A percentile compares a stretch with the other conserved stretches of the same genome.
Evolutionary conservation across 495 filamentous ascomycete species (phyloP).

Genomic region (Hyaloscypha hepaticicola): DNA sequence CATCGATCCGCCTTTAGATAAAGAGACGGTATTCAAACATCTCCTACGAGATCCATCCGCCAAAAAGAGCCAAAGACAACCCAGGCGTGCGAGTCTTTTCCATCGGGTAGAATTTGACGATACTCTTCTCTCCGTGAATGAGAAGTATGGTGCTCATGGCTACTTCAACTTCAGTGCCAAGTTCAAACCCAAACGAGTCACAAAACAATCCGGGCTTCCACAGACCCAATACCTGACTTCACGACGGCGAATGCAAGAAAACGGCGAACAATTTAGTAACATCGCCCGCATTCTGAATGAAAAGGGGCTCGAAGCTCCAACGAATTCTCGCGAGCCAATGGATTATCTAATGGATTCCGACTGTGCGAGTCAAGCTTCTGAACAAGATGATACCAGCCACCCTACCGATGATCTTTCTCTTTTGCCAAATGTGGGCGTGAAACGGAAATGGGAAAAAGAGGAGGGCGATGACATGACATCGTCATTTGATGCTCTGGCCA

Average conservation of each 20-base stretch:
- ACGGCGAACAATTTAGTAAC: slow-evolving; percentile 1
- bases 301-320: neutral
- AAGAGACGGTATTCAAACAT: slow-evolving; percentile 51
- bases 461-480: slow-evolving; percentile 24
- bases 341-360: slow-evolving; percentile 44
- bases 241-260: slow-evolving; percentile 31
- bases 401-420: slow-evolving; percentile 38
- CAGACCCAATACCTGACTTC: slow-evolving; percentile 42
- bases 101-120: slow-evolving; percentile 51
- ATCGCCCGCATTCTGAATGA: slow-evolving; percentile 12
- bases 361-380: slow-evolving; percentile 45
- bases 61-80: neutral
- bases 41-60: slow-evolving; percentile 29
- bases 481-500: slow-evolving; percentile 27
- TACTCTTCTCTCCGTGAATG: slow-evolving; percentile 44
- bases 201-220: slow-evolving; percentile 27
- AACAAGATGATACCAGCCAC: slow-evolving; percentile 49
- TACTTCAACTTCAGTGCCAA: slow-evolving; percentile 41
- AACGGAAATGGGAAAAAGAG: slow-evolving; percentile 29
- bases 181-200: neutral
- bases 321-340: slow-evolving; percentile 19
- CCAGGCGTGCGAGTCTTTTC: slow-evolving; percentile 40
- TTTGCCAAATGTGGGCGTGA: slow-evolving; percentile 13
- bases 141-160: slow-evolving; percentile 52
- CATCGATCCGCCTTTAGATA: slow-evolving; percentile 41